These are phyloP conservation scores for Grigorovia yakushimaensis DNA, from an alignment of 805 yeast species.

Conservation along the genomic window DNA sequence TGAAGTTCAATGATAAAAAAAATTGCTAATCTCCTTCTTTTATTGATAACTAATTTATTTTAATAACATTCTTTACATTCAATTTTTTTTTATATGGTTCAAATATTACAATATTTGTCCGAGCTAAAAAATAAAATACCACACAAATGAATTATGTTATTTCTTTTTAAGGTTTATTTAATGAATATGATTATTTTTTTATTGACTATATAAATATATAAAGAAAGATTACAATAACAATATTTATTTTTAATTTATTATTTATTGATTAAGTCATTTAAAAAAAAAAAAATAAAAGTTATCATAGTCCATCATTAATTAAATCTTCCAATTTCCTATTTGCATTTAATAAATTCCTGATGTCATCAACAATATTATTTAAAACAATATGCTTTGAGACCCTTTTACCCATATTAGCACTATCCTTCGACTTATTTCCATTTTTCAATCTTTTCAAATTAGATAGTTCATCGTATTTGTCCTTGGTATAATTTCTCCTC, in stretches of 20 bases:
- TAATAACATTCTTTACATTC: neutral
- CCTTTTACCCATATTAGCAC: constrained; percentile 10
- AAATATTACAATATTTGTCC: too few species aligned
- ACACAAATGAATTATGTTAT: neutral
- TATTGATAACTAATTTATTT: neutral
- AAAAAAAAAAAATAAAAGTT: too few species aligned
- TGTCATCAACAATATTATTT: constrained; percentile 24
- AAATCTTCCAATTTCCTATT: constrained; percentile 19
- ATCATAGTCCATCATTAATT: neutral
- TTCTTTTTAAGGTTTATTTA: too few species aligned
- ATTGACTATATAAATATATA: too few species aligned
- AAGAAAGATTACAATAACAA: too few species aligned
- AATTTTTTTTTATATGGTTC: neutral
- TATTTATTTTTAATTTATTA: too few species aligned
- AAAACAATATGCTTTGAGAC: constrained; percentile 27
- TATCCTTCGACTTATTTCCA: neutral
- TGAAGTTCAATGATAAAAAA: neutral
- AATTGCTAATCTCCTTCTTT: neutral
- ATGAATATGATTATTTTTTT: neutral
- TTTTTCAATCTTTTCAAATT: constrained; percentile 11
- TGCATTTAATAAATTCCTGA: constrained; percentile 18
- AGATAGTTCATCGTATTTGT: constrained; percentile 21
- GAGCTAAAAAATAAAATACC: too few species aligned
- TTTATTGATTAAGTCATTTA: too few species aligned
- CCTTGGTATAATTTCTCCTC: constrained; percentile 23